phyloP scores from a whole-genome alignment of 2,329 filamentous ascomycete genomes.

The Aspergillus quadrilineatus region DNA sequence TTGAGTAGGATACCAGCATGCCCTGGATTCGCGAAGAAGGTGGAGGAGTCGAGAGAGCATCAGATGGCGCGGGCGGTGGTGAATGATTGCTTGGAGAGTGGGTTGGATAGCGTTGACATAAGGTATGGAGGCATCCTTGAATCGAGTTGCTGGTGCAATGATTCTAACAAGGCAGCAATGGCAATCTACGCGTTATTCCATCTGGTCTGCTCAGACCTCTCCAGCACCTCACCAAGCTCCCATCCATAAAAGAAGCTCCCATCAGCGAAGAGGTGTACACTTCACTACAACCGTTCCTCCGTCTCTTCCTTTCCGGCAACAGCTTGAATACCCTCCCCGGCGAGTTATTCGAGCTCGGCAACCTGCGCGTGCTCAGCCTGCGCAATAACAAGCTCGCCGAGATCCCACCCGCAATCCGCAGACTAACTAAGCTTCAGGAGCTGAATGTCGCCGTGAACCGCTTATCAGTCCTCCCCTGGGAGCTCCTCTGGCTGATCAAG shows the following conservation, averaged over 20 bases:
- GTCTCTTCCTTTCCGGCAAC: slow-evolving; percentile 47
- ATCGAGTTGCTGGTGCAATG: not conserved
- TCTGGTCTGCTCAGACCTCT: slow-evolving; percentile 36
- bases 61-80: slow-evolving; percentile 38
- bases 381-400: slow-evolving; percentile 47
- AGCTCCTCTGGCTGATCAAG: slow-evolving; percentile 43
- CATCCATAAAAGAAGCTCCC: slow-evolving; percentile 33
- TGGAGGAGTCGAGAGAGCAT: slow-evolving; percentile 37
- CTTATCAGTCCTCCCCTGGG: slow-evolving; percentile 45
- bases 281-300: slow-evolving; percentile 43
- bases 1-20: slow-evolving; percentile 2
- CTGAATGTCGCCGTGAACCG: slow-evolving; percentile 49
- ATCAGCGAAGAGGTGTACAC: slow-evolving; percentile 39
- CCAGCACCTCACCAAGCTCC: slow-evolving; percentile 42
- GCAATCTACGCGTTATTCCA: slow-evolving; percentile 33
- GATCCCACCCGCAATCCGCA: slow-evolving; percentile 43
- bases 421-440: slow-evolving; percentile 42
- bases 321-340: slow-evolving; percentile 35
- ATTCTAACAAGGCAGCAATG: slow-evolving; percentile 26
- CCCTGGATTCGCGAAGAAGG: slow-evolving; percentile 18
- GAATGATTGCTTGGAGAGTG: slow-evolving; percentile 44
- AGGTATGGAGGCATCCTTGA: slow-evolving; percentile 34
- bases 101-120: slow-evolving; percentile 46
- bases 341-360: slow-evolving; percentile 44
- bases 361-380: slow-evolving; percentile 46